Conservation (phyloP, 495 filamentous ascomycete genomes). For the Trichoderma reesei region DNA sequence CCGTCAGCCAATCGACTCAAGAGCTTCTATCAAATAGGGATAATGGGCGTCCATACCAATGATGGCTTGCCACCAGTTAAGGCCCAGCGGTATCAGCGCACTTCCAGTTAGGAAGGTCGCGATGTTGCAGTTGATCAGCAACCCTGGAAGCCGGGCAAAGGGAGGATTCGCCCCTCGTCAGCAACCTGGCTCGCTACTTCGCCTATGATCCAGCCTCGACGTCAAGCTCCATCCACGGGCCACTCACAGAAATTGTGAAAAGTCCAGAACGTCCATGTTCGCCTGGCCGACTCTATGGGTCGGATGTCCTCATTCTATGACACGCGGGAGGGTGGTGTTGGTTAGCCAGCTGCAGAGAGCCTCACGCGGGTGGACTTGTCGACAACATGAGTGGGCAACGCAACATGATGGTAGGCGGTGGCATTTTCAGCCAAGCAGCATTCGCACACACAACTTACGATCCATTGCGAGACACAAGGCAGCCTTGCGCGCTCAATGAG, state of each 20-base stretch:
- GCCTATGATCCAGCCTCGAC: background rate
- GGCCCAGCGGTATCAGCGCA: constrained; percentile 20
- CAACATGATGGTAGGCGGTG: background rate
- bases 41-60: constrained; percentile 15
- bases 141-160: constrained; percentile 20
- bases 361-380: background rate
- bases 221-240: background rate
- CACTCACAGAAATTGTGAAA: constrained; percentile 5
- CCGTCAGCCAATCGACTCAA: background rate
- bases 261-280: constrained; percentile 2
- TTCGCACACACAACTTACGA: background rate
- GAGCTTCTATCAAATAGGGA: constrained; percentile 14
- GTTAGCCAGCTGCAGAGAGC: background rate
- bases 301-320: constrained; percentile 4
- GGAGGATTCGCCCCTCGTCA: background rate
- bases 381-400: background rate
- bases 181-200: background rate
- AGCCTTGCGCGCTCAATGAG: constrained; percentile 1
- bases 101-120: constrained; percentile 21
- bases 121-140: constrained; percentile 20
- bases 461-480: constrained; percentile 2
- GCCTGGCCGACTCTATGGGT: background rate
- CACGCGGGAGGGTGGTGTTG: background rate
- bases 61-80: constrained; percentile 24
- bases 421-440: background rate